Base-by-base conservation (phyloP, 225 moss, liverwort and hornwort species). In the Physcomitrellopsis africana region DNA sequence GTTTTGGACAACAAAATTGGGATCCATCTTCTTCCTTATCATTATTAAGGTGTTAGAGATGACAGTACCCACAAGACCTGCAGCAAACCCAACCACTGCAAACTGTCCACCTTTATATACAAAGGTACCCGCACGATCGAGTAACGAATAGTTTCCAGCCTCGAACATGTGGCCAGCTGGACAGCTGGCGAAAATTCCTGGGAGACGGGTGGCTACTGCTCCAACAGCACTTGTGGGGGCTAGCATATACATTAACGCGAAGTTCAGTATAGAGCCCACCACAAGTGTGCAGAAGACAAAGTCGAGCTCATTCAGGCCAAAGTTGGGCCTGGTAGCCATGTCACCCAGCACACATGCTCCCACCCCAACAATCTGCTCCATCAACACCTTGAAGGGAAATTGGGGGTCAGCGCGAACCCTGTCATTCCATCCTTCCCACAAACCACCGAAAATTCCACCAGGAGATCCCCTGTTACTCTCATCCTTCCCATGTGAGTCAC, bases 111-210 rank as follows among this genome's bases (percentile, higher is more conserved):
- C 94, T 78, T 97, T 97, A 17, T 87, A 97, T 5, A 86, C 77
- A 57, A 94, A 91, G 11, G 96, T 94, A 37, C 96, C 94, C 42
- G 84, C 80, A 47, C 94, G 83, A 43, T 97, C 88, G 9, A 85
- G 18, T 3, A 90, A 22, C 23, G 92, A 87, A 67, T 88, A 97
- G 0, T 85, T 13, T 67, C 96, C 96, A 7, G 81, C 11, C 87
- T 97, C 91, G 43, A 97, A 97, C 96, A 97, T 93, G 75, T 97
- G 96, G 2, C 92, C 94, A 19, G 87, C 53, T 17, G 96, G 94
- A 51, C 87, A 97, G 76, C 82, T 79, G 3, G 92, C 81, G 41
- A 97, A 94, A 24, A 97, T 82, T 19, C 94, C 87, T 10, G 96
- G 94, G 8, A 97, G 81, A 66, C 72, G 86, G 1, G 87, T 63